Evolutionary conservation across 1,284 basidiomycete species (phyloP).

Genomic region (Marasmius tenuissimus): DNA sequence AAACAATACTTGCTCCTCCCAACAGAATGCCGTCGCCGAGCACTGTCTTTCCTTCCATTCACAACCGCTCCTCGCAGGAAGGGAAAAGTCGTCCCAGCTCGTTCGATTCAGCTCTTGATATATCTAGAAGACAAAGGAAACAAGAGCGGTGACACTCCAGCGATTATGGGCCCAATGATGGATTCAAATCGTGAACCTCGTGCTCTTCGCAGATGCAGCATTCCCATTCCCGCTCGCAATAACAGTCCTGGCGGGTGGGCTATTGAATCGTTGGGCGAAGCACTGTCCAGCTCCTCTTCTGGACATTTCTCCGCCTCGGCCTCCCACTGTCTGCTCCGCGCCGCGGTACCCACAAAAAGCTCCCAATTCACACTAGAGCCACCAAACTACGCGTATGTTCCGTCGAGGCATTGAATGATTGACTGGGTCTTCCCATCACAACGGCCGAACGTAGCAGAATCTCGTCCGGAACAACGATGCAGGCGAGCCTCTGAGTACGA

Average conservation of each 20-base stretch:
- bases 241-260: too few species aligned
- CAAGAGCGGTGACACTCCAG: slow-evolving; percentile 24
- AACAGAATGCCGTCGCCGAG: slow-evolving; percentile 66
- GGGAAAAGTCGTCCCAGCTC: slow-evolving; percentile 48
- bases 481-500: too few species aligned
- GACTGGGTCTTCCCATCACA: slow-evolving; percentile 7
- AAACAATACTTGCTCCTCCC: slow-evolving; percentile 83
- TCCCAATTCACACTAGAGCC: slow-evolving; percentile 62
- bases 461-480: too few species aligned
- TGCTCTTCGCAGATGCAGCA: too few species aligned
- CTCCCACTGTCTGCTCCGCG: slow-evolving; percentile 25
- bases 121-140: slow-evolving; percentile 52
- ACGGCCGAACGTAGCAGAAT: too few species aligned
- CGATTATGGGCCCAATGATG: slow-evolving; percentile 14
- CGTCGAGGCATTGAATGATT: too few species aligned
- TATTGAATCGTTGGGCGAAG: slow-evolving; percentile 83
- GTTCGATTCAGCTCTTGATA: slow-evolving; percentile 76
- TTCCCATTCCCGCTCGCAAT: too few species aligned
- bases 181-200: slow-evolving; percentile 21
- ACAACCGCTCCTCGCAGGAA: slow-evolving; percentile 44
- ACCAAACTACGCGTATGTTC: slow-evolving; percentile 21
- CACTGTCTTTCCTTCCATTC: slow-evolving; percentile 78
- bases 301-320: slow-evolving; percentile 29
- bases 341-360: slow-evolving; percentile 40
- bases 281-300: slow-evolving; percentile 72